Evolutionary conservation across 305 asterid species (phyloP).

Genomic region (Solanum hybrid): DNA sequence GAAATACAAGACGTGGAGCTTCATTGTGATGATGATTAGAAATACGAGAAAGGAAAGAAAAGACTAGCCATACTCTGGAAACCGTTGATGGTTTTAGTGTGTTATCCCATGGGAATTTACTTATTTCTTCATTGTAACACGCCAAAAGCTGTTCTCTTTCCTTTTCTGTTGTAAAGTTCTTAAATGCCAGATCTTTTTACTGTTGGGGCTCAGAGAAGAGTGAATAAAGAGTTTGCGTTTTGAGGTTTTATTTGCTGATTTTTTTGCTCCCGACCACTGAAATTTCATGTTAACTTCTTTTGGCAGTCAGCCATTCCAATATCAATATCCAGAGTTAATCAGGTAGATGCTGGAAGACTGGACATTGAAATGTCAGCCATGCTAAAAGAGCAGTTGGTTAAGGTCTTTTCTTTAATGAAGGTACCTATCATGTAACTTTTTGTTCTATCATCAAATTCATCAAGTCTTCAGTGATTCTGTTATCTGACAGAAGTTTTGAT

Average conservation of each 20-base stretch:
- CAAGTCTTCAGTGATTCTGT: background rate
- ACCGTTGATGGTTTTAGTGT: background rate
- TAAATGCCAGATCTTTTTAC: background rate
- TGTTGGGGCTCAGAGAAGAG: background rate
- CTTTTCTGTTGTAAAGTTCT: background rate
- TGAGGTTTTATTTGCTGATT: background rate
- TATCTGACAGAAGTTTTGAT: background rate
- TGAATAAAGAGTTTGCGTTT: background rate
- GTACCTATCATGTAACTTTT: conserved; percentile 17
- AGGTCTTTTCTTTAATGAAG: conserved; percentile 85
- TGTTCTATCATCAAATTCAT: background rate
- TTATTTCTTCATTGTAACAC: background rate
- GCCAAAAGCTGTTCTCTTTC: background rate
- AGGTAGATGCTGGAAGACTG: conserved; percentile 84
- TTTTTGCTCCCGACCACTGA: background rate
- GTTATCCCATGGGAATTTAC: background rate
- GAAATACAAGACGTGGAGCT: background rate
- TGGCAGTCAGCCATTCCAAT: conserved; percentile 48
- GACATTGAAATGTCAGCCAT: conserved; percentile 96
- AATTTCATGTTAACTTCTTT: background rate
- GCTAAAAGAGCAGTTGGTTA: conserved; percentile 92
- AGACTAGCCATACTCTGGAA: background rate
- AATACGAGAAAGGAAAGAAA: background rate
- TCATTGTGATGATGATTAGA: background rate
- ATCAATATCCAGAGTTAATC: conserved; percentile 79